These are phyloP conservation scores for Cryptococcus hybrid DNA, from an alignment of 1,284 basidiomycete species.

Conservation along the genomic window DNA sequence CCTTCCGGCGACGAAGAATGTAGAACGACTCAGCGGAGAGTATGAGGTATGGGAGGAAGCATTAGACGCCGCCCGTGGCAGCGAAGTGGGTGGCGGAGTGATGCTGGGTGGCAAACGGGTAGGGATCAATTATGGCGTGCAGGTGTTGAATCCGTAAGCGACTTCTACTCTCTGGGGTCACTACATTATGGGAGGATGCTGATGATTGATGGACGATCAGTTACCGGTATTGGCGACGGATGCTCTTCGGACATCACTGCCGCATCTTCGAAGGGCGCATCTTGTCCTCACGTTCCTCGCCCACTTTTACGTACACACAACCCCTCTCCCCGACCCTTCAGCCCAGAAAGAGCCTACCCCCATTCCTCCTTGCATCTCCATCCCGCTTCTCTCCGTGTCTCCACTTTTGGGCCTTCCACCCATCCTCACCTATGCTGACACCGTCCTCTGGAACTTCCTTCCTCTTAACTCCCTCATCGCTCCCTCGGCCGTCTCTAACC, in stretches of 20 bases:
- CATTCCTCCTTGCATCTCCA: conserved; percentile 21
- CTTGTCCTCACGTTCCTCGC: conserved; percentile 79
- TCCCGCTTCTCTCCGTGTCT: conserved; percentile 77
- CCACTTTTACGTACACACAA: conserved; percentile 80
- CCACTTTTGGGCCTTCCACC: conserved; percentile 79
- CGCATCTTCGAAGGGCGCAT: conserved; percentile 75
- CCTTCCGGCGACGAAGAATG: conserved; percentile 76
- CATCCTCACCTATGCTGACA: conserved; percentile 88
- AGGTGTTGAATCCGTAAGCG: conserved; percentile 59
- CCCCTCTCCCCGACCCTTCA: conserved; percentile 27
- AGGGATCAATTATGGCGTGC: conserved; percentile 63
- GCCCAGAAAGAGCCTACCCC: conserved; percentile 33
- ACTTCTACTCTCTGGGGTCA: background rate
- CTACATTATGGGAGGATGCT: background rate
- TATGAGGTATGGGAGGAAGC: conserved; percentile 72
- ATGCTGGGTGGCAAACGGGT: conserved; percentile 56
- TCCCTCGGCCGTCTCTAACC: conserved; percentile 57
- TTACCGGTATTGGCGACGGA: conserved; percentile 62
- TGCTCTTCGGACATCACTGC: conserved; percentile 60
- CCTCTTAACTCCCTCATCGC: conserved; percentile 55
- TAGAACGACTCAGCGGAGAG: conserved; percentile 59
- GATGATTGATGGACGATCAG: conserved; percentile 45
- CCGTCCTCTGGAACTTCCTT: conserved; percentile 87
- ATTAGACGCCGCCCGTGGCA: conserved; percentile 53
- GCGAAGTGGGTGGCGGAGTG: conserved; percentile 53